Base-by-base conservation (phyloP, 768 basidiomycete species). In the Mrakia frigida region DNA sequence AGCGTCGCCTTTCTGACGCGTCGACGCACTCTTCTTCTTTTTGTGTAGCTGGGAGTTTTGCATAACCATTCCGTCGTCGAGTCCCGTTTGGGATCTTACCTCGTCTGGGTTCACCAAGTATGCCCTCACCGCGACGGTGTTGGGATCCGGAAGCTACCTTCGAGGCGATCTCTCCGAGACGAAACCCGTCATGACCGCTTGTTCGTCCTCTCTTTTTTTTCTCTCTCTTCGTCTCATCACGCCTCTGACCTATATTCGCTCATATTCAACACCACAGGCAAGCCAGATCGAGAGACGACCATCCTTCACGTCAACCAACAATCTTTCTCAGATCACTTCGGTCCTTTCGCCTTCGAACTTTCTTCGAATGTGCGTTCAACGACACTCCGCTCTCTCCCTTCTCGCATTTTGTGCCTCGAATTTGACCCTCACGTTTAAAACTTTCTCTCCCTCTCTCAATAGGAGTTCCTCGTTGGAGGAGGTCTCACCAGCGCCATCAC, bases 41-140 rank as follows among this genome's bases (percentile, higher is more conserved):
- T 25, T 16, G 1, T 21, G 28, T 46, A 74, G 73, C 31, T 74
- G 61, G 43, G 73, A 74, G 73, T 74, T 74, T 63, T 28, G 46
- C 31, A 43, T 74, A 41, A 50, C 46, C 28, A 50, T 74, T 33
- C 61, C 73, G 5, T 33, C 41, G 31, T 31, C 46, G 3, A 37
- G 41, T 18, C 61, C 73, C 33, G 46, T 65, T 3, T 65, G 28
- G 25, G 73, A 65, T 43, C 56, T 13, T 2, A 56, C 56, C 0
- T 56, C 56, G 1, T 56, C 56, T 2, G 73, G 73, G 31, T 63
- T 43, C 5, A 68, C 65, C 9, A 68, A 68, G 37, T 39, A 68
- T 23, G 18, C 14, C 2, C 16, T 68, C 39, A 68, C 65, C 2
- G 65, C 37, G 11, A 39, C 65, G 3, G 39, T 68, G 18, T 3